phyloP scores from a whole-genome alignment of 352 stramenopile species.

The Phytophthora palmivora region DNA sequence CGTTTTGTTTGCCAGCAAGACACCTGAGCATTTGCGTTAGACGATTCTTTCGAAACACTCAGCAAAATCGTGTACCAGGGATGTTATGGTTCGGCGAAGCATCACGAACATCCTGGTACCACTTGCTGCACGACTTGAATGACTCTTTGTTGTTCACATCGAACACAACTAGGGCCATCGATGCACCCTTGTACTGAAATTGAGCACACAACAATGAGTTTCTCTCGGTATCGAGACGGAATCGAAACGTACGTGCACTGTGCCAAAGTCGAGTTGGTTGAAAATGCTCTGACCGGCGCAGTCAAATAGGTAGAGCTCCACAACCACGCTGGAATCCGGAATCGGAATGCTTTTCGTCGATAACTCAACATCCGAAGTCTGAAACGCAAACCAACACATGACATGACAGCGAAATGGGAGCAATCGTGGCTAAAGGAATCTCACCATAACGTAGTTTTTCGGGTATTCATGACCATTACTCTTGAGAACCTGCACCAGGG shows the following conservation, averaged over 20 bases:
- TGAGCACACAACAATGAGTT: neutral
- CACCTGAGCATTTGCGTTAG: constrained; percentile 32
- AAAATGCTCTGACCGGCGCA: constrained; percentile 94
- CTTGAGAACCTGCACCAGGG: constrained; percentile 92
- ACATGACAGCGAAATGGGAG: too few species aligned
- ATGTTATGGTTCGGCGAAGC: constrained; percentile 82
- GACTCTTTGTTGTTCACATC: constrained; percentile 90
- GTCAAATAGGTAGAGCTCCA: constrained; percentile 96
- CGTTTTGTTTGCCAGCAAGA: constrained; percentile 83
- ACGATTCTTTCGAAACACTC: too few species aligned
- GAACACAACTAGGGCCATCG: constrained; percentile 81
- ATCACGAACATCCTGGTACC: constrained; percentile 82
- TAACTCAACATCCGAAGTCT: constrained; percentile 93
- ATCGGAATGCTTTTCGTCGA: constrained; percentile 91
- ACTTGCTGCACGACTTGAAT: constrained; percentile 85
- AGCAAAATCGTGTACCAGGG: constrained; percentile 39
- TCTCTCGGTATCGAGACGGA: constrained; percentile 1
- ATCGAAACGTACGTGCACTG: constrained; percentile 59
- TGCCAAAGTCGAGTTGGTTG: constrained; percentile 93
- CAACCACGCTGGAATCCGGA: constrained; percentile 88
- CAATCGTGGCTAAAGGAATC: neutral
- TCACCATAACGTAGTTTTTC: constrained; percentile 96
- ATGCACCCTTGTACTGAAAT: constrained; percentile 74
- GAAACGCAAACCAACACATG: neutral
- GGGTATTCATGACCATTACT: constrained; percentile 92